Percentiles rank a stretch among this genome's conserved stretches.
Conservation (phyloP, 2,329 filamentous ascomycete genomes). For the Beauveria brongniartii region DNA sequence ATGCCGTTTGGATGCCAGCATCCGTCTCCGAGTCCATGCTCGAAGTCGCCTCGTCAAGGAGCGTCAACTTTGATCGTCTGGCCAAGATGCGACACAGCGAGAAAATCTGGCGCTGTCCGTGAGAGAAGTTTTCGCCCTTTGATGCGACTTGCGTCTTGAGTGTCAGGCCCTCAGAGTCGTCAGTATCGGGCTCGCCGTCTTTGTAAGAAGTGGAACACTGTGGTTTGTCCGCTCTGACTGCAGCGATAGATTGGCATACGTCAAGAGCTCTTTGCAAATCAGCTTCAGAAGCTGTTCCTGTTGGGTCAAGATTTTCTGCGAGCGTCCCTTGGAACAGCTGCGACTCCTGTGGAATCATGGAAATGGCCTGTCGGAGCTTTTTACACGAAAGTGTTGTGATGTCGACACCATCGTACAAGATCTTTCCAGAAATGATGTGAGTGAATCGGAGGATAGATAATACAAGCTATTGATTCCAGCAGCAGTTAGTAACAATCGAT, state of each 20-base stretch:
- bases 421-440: constrained; percentile 40
- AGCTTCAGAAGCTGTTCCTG: constrained; percentile 43
- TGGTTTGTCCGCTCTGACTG: constrained; percentile 33
- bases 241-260: constrained; percentile 52
- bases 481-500: background rate
- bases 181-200: constrained; percentile 13
- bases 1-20: constrained; percentile 43
- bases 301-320: constrained; percentile 55
- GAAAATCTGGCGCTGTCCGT: constrained; percentile 50
- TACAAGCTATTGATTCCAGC: constrained; percentile 29
- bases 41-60: constrained; percentile 51
- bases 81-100: constrained; percentile 49
- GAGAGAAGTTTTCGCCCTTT: constrained; percentile 47
- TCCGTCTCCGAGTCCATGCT: constrained; percentile 53
- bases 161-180: constrained; percentile 20
- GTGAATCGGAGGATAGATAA: constrained; percentile 50
- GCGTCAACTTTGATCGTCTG: constrained; percentile 44
- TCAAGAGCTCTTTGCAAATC: constrained; percentile 51
- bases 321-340: constrained; percentile 49
- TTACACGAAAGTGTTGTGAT: constrained; percentile 42
- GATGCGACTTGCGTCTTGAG: constrained; percentile 41
- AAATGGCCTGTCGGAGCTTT: constrained; percentile 44
- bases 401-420: constrained; percentile 48
- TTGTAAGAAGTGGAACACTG: constrained; percentile 15
- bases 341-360: constrained; percentile 52